phyloP scores from a whole-genome alignment of 139 green algal genomes.

The Chlamydomonas sphaeroides region DNA sequence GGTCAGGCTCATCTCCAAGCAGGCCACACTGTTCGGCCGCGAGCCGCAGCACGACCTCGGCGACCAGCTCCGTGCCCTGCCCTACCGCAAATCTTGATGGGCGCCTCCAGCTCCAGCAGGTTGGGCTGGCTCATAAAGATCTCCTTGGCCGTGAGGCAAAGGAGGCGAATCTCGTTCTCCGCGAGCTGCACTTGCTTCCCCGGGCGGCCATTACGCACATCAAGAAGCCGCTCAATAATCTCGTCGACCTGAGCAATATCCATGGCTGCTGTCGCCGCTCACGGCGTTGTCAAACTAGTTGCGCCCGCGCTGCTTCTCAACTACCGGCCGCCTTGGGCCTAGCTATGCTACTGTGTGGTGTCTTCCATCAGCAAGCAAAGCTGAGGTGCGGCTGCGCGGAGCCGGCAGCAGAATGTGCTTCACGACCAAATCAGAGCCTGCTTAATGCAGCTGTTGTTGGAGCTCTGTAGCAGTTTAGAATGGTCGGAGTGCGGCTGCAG shows the following conservation, averaged over 20 bases:
- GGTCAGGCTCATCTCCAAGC: too few species aligned
- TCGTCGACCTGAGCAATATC: slow-evolving; percentile 84
- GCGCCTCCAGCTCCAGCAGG: slow-evolving; percentile 97
- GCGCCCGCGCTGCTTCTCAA: neutral
- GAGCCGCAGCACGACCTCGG: too few species aligned
- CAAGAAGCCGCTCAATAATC: slow-evolving; percentile 93
- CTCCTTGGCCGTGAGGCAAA: slow-evolving; percentile 94
- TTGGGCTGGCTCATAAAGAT: slow-evolving; percentile 98
- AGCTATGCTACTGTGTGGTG: slow-evolving; percentile 8
- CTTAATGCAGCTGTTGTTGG: too few species aligned
- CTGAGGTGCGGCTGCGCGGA: too few species aligned
- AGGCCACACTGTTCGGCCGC: too few species aligned
- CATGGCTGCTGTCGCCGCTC: slow-evolving; percentile 19
- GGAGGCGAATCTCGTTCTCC: slow-evolving; percentile 91
- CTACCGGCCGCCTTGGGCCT: slow-evolving; percentile 3
- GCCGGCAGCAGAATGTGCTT: too few species aligned
- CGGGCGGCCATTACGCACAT: slow-evolving; percentile 86
- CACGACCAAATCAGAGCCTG: too few species aligned
- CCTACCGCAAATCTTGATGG: slow-evolving; percentile 99
- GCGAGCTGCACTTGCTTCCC: slow-evolving; percentile 96
- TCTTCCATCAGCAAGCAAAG: too few species aligned
- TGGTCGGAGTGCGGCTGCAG: too few species aligned
- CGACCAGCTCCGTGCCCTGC: too few species aligned
- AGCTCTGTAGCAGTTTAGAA: too few species aligned
- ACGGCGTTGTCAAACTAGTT: neutral